phyloP scores from a whole-genome alignment of 2,329 filamentous ascomycete species.

The Diplodia sapinea region DNA sequence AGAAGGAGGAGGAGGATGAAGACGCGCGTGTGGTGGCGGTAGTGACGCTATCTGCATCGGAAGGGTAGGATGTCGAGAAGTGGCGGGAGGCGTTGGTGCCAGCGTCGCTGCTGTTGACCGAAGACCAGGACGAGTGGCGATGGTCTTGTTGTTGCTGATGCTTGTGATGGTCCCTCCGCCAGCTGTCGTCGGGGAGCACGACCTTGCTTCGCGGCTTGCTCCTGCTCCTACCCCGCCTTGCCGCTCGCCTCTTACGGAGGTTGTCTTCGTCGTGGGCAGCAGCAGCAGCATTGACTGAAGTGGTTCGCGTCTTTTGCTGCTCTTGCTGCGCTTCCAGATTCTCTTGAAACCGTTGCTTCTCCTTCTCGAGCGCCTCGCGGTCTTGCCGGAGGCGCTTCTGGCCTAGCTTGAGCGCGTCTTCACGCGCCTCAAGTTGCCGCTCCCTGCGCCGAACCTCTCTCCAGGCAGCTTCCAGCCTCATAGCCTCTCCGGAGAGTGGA shows the following conservation, averaged over 20 bases:
- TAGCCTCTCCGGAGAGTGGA: background rate
- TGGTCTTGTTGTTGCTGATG: background rate
- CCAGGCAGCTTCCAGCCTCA: background rate
- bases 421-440: background rate
- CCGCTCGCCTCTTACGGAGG: background rate
- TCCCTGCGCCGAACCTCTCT: background rate
- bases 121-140: conserved; percentile 1
- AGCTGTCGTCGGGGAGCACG: conserved; percentile 5
- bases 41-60: background rate
- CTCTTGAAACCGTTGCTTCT: background rate
- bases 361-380: conserved; percentile 21
- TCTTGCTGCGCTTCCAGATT: background rate
- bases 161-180: background rate
- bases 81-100: background rate
- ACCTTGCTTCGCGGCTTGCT: conserved; percentile 4
- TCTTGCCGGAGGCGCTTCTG: conserved; percentile 17
- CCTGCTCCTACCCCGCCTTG: background rate
- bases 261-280: background rate
- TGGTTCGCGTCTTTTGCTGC: background rate
- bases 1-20: background rate
- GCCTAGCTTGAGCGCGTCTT: conserved; percentile 11
- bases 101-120: background rate
- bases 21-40: background rate
- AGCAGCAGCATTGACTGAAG: background rate
- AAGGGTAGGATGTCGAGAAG: conserved; percentile 3